These are phyloP conservation scores for Multifurca ochricompacta DNA, from an alignment of 768 basidiomycete genomes.

Conservation along the genomic window DNA sequence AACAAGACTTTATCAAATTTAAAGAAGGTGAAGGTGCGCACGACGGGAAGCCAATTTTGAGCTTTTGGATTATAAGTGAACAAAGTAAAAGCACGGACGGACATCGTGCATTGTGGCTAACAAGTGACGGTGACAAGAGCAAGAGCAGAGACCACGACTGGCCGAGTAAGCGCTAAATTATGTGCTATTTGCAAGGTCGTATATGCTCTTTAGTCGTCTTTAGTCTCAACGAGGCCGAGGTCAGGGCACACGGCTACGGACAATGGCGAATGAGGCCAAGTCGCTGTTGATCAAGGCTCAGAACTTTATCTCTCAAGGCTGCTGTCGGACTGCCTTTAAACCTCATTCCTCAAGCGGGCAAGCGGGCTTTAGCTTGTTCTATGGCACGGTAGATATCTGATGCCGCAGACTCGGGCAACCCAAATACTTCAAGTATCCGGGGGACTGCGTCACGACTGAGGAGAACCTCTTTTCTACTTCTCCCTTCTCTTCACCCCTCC, in stretches of 20 bases:
- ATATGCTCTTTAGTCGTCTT: too few species aligned
- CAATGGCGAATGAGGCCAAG: not conserved
- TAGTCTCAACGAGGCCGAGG: too few species aligned
- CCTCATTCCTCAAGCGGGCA: conserved; percentile 25
- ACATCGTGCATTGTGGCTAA: conserved; percentile 8
- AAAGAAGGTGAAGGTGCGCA: not conserved
- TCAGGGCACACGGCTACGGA: too few species aligned
- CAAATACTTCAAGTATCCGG: conserved; percentile 38
- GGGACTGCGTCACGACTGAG: conserved; percentile 50
- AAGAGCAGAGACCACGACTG: too few species aligned
- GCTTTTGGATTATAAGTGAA: not conserved
- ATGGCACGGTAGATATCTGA: conserved; percentile 56
- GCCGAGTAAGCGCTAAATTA: too few species aligned
- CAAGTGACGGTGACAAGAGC: too few species aligned
- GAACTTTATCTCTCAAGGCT: not conserved
- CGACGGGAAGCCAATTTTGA: conserved; percentile 7
- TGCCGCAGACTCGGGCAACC: conserved; percentile 37
- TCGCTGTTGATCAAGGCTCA: too few species aligned
- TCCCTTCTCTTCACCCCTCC: not conserved
- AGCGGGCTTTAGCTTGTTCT: conserved; percentile 42
- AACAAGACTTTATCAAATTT: not conserved
- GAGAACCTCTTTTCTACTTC: conserved; percentile 29
- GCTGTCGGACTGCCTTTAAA: conserved; percentile 4
- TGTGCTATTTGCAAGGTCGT: too few species aligned
- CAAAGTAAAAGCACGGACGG: not conserved